phyloP scores from a whole-genome alignment of 768 basidiomycete genomes.

The Lactarius hengduanensis region DNA sequence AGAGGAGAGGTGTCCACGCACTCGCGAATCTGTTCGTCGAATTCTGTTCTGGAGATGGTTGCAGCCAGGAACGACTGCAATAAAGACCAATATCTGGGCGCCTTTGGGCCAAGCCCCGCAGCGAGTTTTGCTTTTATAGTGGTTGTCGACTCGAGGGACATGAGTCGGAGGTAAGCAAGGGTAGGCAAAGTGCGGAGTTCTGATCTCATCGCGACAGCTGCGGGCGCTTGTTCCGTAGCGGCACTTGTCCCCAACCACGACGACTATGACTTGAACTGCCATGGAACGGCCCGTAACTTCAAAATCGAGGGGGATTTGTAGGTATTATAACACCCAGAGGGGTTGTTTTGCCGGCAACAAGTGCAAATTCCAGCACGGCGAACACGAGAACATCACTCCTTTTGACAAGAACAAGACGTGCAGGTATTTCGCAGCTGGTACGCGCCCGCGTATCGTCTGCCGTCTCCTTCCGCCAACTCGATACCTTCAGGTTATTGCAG shows the following conservation, averaged over 20 bases:
- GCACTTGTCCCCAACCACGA: constrained; percentile 11
- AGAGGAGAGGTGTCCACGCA: constrained; percentile 60
- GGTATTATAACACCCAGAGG: constrained; percentile 57
- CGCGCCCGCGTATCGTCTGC: constrained; percentile 17
- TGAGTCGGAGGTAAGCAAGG: constrained; percentile 32
- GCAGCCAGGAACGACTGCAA: constrained; percentile 70
- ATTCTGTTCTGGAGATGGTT: constrained; percentile 67
- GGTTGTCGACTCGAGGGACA: constrained; percentile 76
- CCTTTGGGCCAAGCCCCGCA: constrained; percentile 58
- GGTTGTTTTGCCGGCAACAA: constrained; percentile 67
- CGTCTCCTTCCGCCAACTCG: neutral
- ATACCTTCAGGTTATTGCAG: constrained; percentile 60
- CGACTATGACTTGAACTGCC: constrained; percentile 25
- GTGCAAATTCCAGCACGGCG: constrained; percentile 79
- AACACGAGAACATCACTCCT: constrained; percentile 52
- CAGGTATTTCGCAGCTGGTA: constrained; percentile 60
- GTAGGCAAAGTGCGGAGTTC: constrained; percentile 7
- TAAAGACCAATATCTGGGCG: constrained; percentile 57
- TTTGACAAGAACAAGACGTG: constrained; percentile 73
- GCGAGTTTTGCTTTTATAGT: constrained; percentile 69
- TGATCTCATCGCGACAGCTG: constrained; percentile 5
- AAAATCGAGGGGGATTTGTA: constrained; percentile 68
- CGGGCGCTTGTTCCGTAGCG: constrained; percentile 7
- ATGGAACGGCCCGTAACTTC: constrained; percentile 58
- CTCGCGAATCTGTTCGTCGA: constrained; percentile 66